Evolutionary conservation across 2,329 filamentous ascomycete genomes (phyloP).

Genomic region (Talaromyces sp.): DNA sequence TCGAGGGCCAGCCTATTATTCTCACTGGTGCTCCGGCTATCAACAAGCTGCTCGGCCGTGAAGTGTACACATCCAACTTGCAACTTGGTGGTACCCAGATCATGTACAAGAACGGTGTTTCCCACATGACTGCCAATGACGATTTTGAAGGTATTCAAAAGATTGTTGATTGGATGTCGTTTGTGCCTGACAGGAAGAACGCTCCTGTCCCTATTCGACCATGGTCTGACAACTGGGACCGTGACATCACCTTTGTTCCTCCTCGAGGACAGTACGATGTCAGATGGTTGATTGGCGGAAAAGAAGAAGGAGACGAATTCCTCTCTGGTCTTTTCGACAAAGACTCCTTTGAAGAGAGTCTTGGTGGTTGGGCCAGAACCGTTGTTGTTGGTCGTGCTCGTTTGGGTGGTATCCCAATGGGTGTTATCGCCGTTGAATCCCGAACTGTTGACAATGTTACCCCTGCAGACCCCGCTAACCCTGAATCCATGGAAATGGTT

Average conservation of each 20-base stretch:
- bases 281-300: conserved; percentile 85
- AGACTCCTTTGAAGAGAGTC: conserved; percentile 92
- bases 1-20: conserved; percentile 98
- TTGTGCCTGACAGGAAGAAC: conserved; percentile 91
- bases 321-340: conserved; percentile 91
- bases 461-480: conserved; percentile 94
- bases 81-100: conserved; percentile 99
- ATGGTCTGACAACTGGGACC: conserved; percentile 82
- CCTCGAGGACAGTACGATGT: conserved; percentile 88
- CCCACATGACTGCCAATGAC: conserved; percentile 95
- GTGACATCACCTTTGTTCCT: conserved; percentile 77
- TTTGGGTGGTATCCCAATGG: conserved; percentile 93
- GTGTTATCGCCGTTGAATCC: conserved; percentile 96
- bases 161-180: conserved; percentile 98
- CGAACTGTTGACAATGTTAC: conserved; percentile 95
- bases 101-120: conserved; percentile 99
- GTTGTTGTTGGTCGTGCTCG: conserved; percentile 95
- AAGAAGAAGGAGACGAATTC: conserved; percentile 77
- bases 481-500: conserved; percentile 95
- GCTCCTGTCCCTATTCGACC: conserved; percentile 89
- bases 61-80: conserved; percentile 98
- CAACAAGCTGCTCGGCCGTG: conserved; percentile 95
- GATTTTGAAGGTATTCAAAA: conserved; percentile 97
- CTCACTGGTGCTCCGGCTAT: conserved; percentile 94
- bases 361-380: conserved; percentile 94